Conservation (phyloP, 2,329 filamentous ascomycete genomes). For the Fusarium sp. region DNA sequence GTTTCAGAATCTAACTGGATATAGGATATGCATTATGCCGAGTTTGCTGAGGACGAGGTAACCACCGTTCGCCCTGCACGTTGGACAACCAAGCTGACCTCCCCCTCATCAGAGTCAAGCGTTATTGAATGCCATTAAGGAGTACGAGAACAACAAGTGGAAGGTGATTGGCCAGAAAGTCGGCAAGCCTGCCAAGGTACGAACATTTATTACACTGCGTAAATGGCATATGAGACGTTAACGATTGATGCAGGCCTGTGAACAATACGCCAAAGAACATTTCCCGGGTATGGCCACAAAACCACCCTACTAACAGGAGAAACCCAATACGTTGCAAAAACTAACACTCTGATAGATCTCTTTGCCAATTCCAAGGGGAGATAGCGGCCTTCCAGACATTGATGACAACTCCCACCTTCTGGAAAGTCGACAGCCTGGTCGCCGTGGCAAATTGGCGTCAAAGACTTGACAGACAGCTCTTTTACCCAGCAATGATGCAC, state of each 20-base stretch:
- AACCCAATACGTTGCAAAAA: slow-evolving; percentile 41
- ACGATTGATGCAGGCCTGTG: slow-evolving; percentile 59
- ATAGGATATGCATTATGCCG: slow-evolving; percentile 98
- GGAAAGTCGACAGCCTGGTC: neutral
- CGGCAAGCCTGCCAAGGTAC: slow-evolving; percentile 91
- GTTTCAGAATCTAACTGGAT: slow-evolving; percentile 24
- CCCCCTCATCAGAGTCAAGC: slow-evolving; percentile 74
- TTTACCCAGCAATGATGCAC: neutral
- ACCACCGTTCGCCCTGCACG: slow-evolving; percentile 50
- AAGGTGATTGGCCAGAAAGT: slow-evolving; percentile 97
- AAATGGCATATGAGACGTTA: slow-evolving; percentile 1
- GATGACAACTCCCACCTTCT: slow-evolving; percentile 1
- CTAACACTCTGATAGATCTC: slow-evolving; percentile 56
- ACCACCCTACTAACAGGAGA: slow-evolving; percentile 43
- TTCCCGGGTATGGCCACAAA: slow-evolving; percentile 70
- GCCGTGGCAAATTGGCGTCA: neutral
- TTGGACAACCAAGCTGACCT: slow-evolving; percentile 39
- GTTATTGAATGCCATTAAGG: slow-evolving; percentile 93
- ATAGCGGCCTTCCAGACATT: slow-evolving; percentile 42
- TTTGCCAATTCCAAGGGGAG: slow-evolving; percentile 57
- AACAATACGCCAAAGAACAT: slow-evolving; percentile 96
- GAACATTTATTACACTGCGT: neutral
- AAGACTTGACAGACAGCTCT: neutral
- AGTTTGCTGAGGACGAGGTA: slow-evolving; percentile 98
- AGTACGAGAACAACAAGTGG: slow-evolving; percentile 99